These are phyloP conservation scores for Pythium utonaiense DNA, from an alignment of 352 stramenopile genomes.

Conservation along the genomic window DNA sequence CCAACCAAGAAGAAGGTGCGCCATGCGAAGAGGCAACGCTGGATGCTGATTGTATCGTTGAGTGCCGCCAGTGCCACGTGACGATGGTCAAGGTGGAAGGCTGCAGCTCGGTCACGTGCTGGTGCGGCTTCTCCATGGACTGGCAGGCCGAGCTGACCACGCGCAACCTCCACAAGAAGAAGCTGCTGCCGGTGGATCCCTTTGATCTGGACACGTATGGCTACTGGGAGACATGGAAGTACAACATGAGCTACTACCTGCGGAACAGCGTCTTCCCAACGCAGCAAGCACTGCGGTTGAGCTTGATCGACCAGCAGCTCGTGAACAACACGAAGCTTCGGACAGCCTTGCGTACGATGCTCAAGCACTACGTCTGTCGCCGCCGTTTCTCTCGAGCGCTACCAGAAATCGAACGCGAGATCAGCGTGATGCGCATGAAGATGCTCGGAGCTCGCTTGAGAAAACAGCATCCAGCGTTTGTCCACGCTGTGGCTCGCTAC, in stretches of 20 bases:
- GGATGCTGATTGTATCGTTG: constrained; percentile 4
- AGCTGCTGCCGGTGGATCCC: constrained; percentile 31
- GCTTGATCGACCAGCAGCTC: constrained; percentile 17
- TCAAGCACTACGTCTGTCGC: constrained; percentile 15
- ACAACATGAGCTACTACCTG: not conserved
- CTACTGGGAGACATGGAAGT: constrained; percentile 21
- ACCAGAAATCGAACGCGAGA: not conserved
- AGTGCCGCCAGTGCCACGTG: constrained; percentile 27
- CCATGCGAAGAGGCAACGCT: constrained; percentile 8
- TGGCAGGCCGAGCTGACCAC: constrained; percentile 27
- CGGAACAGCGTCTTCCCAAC: not conserved
- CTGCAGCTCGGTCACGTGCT: constrained; percentile 20
- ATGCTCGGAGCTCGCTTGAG: not conserved
- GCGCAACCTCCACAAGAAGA: constrained; percentile 17
- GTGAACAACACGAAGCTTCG: not conserved
- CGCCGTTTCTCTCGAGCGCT: constrained; percentile 2
- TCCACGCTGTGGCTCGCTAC: not conserved
- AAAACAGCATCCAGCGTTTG: not conserved
- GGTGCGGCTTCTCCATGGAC: constrained; percentile 32
- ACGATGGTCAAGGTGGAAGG: constrained; percentile 29
- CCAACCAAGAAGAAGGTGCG: not conserved
- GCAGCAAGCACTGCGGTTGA: constrained; percentile 3
- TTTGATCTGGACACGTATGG: constrained; percentile 27
- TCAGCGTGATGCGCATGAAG: not conserved
- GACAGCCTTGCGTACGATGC: not conserved